Evolutionary conservation across 805 yeast genomes (phyloP), one percentile per base, ranked within the genome.

Genomic region (Sugiyamaella marilandica): DNA sequence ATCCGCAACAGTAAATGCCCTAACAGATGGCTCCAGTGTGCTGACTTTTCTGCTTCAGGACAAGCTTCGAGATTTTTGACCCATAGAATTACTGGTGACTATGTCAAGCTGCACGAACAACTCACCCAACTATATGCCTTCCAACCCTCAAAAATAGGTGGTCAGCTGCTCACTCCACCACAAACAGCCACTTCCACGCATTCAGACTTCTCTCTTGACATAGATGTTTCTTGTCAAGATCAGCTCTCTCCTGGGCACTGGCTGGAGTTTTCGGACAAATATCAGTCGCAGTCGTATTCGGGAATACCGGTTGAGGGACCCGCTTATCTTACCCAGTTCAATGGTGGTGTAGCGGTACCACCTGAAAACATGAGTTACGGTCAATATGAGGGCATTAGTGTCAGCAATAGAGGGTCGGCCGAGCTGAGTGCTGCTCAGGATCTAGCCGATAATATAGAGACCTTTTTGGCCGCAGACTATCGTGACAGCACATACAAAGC

Each of bases 71-170:
- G 34, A 26, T 45, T 21, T 18, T 16, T 21, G 13, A 21, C 50
- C 2, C 62, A 59, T 35, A n/a, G 34, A 2, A n/a, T 59, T 13
- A 41, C 51, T 10, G 62, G 62, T 1, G 55, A 54, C 13, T 47
- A 52, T 45, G 29, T 11, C 8, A 44, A 45, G 44, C 41, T 59
- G 10, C 54, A 54, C 29, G 37, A 39, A 16, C 55, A 53, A 44
- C 39, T 59, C 47, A n/a, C 43, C 24, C 47, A 45, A 14, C 39
- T 59, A 9, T 57, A 55, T 37, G 45, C 58, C 8, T 57, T 53
- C 45, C 61, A 56, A 44, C 61, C 61, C 1, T 35, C 59, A 5
- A 57, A 57, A 45, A 47, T 56, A n/a, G 39, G 48, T 4, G 46
- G 39, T 2, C 44, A 24, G 5, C 32, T 51, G 39, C 24, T 51